A percentile compares a stretch with the other conserved stretches of the same genome.
These are phyloP conservation scores for Aspergillus spinulosporus DNA, from an alignment of 2,329 filamentous ascomycete genomes.

Conservation along the genomic window DNA sequence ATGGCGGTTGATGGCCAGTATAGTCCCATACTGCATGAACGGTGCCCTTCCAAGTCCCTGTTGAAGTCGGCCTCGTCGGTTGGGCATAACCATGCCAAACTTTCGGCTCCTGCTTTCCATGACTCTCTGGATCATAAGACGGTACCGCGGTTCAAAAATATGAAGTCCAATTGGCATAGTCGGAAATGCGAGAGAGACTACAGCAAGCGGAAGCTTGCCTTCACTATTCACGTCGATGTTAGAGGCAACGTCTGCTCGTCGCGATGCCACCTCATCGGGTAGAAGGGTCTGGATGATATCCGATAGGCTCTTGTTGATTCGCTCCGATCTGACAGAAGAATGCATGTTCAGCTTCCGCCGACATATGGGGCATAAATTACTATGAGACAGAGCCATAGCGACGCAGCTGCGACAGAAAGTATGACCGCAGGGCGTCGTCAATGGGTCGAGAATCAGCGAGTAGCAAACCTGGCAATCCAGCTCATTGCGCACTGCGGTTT, in stretches of 20 bases:
- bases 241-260: conserved; percentile 55
- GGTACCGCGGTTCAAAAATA: conserved; percentile 89
- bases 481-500: conserved; percentile 64
- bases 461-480: conserved; percentile 90
- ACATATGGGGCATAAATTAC: conserved; percentile 77
- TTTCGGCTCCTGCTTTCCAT: conserved; percentile 67
- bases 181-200: conserved; percentile 80
- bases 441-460: conserved; percentile 73
- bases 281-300: conserved; percentile 69
- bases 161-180: conserved; percentile 82
- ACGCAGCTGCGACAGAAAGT: conserved; percentile 84
- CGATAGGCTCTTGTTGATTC: conserved; percentile 63
- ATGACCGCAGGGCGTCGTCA: conserved; percentile 84
- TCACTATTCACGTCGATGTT: conserved; percentile 56
- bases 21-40: conserved; percentile 74
- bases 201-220: conserved; percentile 69
- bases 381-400: conserved; percentile 73
- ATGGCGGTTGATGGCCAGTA: conserved; percentile 72
- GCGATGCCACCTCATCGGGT: conserved; percentile 61
- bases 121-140: conserved; percentile 80
- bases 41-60: conserved; percentile 53
- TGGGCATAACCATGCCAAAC: conserved; percentile 84
- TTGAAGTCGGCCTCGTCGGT: conserved; percentile 54
- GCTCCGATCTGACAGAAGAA: conserved; percentile 50
- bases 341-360: conserved; percentile 63